Conservation (phyloP, 208 protist species). For the Vickermania spadyakhi region DNA sequence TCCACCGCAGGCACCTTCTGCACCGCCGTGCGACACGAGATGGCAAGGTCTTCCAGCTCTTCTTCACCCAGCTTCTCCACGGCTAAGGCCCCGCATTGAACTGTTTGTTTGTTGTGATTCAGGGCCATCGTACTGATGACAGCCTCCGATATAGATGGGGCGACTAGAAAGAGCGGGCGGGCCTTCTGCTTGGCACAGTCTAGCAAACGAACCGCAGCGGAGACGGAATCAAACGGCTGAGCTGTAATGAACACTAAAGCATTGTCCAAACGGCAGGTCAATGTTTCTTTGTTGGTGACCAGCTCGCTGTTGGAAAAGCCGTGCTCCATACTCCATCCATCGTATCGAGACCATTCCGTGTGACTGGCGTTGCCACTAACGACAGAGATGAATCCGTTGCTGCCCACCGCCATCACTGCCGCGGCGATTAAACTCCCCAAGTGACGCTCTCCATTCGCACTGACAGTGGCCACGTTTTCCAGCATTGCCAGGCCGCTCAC, state of each 20-base stretch:
- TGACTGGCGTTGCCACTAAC: conserved; percentile 95
- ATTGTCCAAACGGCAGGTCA: conserved; percentile 92
- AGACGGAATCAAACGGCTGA: conserved; percentile 41
- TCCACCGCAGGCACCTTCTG: conserved; percentile 76
- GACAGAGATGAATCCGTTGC: conserved; percentile 98
- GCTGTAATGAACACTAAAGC: conserved; percentile 89
- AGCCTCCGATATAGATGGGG: conserved; percentile 47
- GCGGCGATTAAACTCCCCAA: conserved; percentile 97
- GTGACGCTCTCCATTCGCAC: conserved; percentile 97
- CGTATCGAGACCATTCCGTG: conserved; percentile 95
- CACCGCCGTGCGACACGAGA: conserved; percentile 93
- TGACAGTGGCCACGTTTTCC: conserved; percentile 98
- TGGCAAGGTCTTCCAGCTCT: conserved; percentile 98
- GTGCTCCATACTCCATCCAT: conserved; percentile 97
- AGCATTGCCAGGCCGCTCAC: conserved; percentile 92
- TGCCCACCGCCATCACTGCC: conserved; percentile 98
- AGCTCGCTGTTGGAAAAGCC: conserved; percentile 98
- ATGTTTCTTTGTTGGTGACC: conserved; percentile 92
- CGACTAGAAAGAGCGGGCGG: conserved; percentile 67
- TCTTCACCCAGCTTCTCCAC: conserved; percentile 96
- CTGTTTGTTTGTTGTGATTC: conserved; percentile 97
- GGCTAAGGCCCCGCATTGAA: conserved; percentile 84
- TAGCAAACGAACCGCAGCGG: conserved; percentile 61
- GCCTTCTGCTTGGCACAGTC: conserved; percentile 34
- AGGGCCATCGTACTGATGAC: conserved; percentile 76